Conservation (phyloP, 768 basidiomycete species). For the Mycena maculata region DNA sequence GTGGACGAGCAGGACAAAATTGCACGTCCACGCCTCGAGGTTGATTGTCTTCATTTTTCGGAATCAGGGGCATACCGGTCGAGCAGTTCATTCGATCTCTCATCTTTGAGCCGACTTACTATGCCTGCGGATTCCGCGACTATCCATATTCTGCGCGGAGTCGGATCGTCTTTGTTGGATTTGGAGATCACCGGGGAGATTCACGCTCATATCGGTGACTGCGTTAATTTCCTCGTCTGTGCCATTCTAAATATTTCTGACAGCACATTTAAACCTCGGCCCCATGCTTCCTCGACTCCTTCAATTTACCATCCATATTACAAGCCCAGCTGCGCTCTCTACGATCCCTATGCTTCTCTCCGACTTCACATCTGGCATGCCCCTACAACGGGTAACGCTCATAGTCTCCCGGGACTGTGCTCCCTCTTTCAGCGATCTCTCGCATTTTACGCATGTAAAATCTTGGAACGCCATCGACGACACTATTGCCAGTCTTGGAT, state of each 20-base stretch:
- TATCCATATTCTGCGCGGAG: not conserved
- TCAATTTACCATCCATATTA: constrained; percentile 7
- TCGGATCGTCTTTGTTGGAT: not conserved
- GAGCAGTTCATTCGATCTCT: not conserved
- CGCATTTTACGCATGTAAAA: not conserved
- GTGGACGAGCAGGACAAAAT: not conserved
- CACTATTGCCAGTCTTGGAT: not conserved
- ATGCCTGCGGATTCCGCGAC: not conserved
- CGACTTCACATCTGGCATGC: not conserved
- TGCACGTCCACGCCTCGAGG: not conserved
- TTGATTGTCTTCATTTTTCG: constrained; percentile 5
- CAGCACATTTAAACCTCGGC: not conserved
- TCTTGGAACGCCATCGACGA: constrained; percentile 13
- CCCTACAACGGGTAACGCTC: constrained; percentile 5
- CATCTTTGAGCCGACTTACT: not conserved
- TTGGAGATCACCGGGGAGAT: not conserved
- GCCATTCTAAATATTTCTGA: not conserved
- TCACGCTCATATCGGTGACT: not conserved
- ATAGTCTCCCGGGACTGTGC: constrained; percentile 21
- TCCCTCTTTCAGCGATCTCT: not conserved
- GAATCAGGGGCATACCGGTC: not conserved
- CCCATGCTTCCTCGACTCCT: not conserved
- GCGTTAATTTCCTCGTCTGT: not conserved
- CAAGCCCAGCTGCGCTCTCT: constrained; percentile 1
- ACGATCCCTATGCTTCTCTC: constrained; percentile 8